These are phyloP conservation scores for Penicillium soppii DNA, from an alignment of 495 filamentous ascomycete species.

Conservation along the genomic window DNA sequence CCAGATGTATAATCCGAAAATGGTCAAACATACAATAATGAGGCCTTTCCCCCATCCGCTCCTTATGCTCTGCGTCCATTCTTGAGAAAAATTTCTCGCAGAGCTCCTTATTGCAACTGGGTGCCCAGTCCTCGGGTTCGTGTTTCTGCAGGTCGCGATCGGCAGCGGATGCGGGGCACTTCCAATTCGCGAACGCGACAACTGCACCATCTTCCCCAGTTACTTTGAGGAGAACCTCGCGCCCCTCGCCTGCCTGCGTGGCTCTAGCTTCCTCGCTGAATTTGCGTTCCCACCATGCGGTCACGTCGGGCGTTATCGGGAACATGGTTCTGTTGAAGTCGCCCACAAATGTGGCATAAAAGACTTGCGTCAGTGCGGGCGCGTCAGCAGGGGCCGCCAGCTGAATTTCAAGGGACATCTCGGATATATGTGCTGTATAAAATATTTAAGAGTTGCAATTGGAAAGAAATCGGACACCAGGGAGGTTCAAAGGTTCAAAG, in stretches of 20 bases:
- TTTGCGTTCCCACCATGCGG: slow-evolving; percentile 14
- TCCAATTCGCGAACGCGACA: slow-evolving; percentile 29
- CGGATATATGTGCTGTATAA: background rate
- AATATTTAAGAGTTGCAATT: background rate
- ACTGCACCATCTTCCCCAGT: slow-evolving; percentile 8
- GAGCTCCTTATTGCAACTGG: slow-evolving; percentile 14
- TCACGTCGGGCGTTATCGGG: slow-evolving; percentile 23
- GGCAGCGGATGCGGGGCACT: slow-evolving; percentile 5
- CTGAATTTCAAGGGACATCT: slow-evolving; percentile 20
- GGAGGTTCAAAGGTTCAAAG: too few species aligned
- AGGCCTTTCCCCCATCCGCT: slow-evolving; percentile 21
- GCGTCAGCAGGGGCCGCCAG: slow-evolving; percentile 15
- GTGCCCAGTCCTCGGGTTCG: slow-evolving; percentile 12
- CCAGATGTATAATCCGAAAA: too few species aligned
- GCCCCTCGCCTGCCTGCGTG: background rate
- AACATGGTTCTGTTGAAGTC: slow-evolving; percentile 23
- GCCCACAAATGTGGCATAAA: slow-evolving; percentile 23
- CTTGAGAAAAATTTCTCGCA: slow-evolving; percentile 26
- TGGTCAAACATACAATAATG: slow-evolving; percentile 29
- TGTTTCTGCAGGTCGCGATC: slow-evolving; percentile 12
- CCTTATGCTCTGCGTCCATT: slow-evolving; percentile 17
- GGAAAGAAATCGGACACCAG: background rate
- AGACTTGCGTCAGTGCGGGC: slow-evolving; percentile 13
- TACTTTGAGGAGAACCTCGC: slow-evolving; percentile 20
- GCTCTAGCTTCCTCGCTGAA: background rate